A percentile compares a stretch with the other conserved stretches of the same genome.
Evolutionary conservation across 192 early-diverging fungal species (phyloP).

Genomic region (Pecoramyces ruminantium): DNA sequence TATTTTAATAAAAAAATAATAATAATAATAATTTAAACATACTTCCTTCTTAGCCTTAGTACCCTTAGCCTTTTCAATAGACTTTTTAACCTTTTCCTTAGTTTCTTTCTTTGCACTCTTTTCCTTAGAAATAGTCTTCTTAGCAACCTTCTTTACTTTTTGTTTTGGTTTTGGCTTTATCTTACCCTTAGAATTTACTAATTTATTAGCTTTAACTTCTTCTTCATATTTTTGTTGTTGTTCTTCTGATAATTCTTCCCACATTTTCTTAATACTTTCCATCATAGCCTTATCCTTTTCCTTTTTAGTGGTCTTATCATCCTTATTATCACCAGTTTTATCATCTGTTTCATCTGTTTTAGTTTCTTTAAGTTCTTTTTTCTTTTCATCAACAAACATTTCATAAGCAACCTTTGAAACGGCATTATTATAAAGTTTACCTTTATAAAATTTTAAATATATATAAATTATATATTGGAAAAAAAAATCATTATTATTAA

Average conservation of each 20-base stretch:
- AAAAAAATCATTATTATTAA: no score
- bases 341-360: not conserved
- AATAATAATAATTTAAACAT: not conserved
- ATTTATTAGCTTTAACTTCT: not conserved
- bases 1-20: no score
- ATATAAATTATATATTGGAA: no score
- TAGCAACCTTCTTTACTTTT: not conserved
- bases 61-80: not conserved
- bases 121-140: not conserved
- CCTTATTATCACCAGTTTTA: not conserved
- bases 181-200: not conserved
- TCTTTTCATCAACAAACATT: not conserved
- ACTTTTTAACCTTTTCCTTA: not conserved
- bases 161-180: not conserved
- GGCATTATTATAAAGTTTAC: not conserved
- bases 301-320: not conserved
- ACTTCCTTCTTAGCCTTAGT: not conserved
- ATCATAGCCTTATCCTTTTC: not conserved
- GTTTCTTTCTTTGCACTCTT: not conserved
- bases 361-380: not conserved
- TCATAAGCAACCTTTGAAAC: not conserved
- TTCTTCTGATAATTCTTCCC: not conserved
- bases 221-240: not conserved
- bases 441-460: not conserved
- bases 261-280: not conserved